A percentile compares a stretch with the other conserved stretches of the same genome.
Evolutionary conservation across 2,329 filamentous ascomycete genomes (phyloP).

Genomic region (Talaromyces sp.): DNA sequence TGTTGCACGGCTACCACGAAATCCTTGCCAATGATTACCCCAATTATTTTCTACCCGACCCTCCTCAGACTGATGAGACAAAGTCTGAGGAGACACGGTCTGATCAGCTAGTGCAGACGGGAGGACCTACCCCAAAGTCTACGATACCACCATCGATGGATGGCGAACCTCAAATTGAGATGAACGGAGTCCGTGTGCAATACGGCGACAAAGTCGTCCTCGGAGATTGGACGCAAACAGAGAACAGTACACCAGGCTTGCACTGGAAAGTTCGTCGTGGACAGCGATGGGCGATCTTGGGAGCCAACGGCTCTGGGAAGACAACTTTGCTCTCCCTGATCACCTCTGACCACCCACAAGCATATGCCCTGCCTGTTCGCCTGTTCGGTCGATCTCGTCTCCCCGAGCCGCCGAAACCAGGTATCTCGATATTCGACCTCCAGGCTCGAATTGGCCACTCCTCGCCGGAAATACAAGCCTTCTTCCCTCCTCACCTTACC

Average conservation of each 20-base stretch:
- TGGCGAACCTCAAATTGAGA: conserved; percentile 73
- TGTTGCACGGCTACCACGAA: not conserved
- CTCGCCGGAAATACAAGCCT: conserved; percentile 86
- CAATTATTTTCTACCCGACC: not conserved
- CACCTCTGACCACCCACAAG: conserved; percentile 91
- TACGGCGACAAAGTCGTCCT: conserved; percentile 75
- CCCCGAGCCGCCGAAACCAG: conserved; percentile 63
- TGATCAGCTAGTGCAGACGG: not conserved
- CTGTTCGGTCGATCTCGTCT: conserved; percentile 79
- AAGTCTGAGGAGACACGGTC: not conserved
- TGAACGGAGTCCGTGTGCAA: conserved; percentile 74
- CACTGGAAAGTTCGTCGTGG: conserved; percentile 78
- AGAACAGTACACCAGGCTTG: conserved; percentile 52
- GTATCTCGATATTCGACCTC: conserved; percentile 87
- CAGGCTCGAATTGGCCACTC: conserved; percentile 87
- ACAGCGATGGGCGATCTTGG: conserved; percentile 87
- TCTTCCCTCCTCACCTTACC: conserved; percentile 75
- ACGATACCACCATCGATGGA: conserved; percentile 17
- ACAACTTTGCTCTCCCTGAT: conserved; percentile 90
- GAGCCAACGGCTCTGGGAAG: conserved; percentile 90
- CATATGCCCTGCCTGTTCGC: conserved; percentile 80
- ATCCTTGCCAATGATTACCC: not conserved
- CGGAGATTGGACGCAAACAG: conserved; percentile 67
- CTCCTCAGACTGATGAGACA: no score
- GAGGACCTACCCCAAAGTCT: not conserved